Evolutionary conservation across 2,329 filamentous ascomycete genomes (phyloP), one percentile per base, ranked within the genome.

Genomic region (Macroventuria anomochaeta): DNA sequence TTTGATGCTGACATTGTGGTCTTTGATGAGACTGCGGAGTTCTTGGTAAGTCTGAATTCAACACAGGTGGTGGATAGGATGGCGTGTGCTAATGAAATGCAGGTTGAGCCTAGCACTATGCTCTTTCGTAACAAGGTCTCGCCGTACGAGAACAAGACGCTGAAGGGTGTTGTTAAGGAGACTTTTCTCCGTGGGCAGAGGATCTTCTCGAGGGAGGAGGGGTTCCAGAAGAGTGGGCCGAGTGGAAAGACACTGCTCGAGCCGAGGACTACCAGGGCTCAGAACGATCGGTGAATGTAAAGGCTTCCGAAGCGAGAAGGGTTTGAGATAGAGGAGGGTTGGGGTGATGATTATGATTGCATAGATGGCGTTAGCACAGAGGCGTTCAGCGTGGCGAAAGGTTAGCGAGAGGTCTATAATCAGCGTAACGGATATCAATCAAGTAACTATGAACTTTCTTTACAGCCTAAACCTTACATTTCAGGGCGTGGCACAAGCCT

Each of bases 111-210:
- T n/a, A 86, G 84, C 57, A 91, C 91, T 42, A 96, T 99, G 92
- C 83, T 95, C 62, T 99, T 96, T 84, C 88, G 91, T 75, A 96
- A 97, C 76, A 91, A 91, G 69, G 93, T 91, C 79, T 92, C 88
- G 51, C 92, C 93, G 0, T 97, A 96, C 81, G 89, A 96, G 73
- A 90, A 90, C 17, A 89, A 88, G 74, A 82, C 79, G 26, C 87
- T 97, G 66, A 83, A 81, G 39, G 93, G 93, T 1, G 84, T 91
- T 54, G 92, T 96, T 10, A 80, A 78, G 53, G 90, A 96, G 81
- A 96, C 93, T 7, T 96, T 91, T 89, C 70, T 97, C 57, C 82
- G 92, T 6, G 93, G 93, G 0, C 79, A 78, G 59, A 87, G 83
- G 71, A 82, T 96, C n/a, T 96, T 89, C 73, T 82, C 84, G 58